These are phyloP conservation scores for Calycina marina DNA, from an alignment of 2,329 filamentous ascomycete species.

Conservation along the genomic window DNA sequence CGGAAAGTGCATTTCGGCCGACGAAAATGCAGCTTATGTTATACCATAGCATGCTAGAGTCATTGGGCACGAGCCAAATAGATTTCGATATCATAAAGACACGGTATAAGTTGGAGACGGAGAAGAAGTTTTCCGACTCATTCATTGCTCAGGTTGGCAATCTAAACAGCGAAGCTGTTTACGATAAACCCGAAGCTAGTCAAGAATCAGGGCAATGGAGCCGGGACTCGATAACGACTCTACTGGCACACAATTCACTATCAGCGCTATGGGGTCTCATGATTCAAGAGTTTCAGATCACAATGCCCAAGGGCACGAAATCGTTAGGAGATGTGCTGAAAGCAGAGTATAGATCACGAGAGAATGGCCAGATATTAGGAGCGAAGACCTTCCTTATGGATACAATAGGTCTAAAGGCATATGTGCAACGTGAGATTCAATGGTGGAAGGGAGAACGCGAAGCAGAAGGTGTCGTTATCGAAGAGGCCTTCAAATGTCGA, in stretches of 20 bases:
- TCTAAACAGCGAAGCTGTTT: slow-evolving; percentile 51
- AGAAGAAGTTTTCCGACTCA: slow-evolving; percentile 56
- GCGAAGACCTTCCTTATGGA: slow-evolving; percentile 53
- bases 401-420: slow-evolving; percentile 42
- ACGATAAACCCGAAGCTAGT: slow-evolving; percentile 27
- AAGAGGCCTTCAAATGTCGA: slow-evolving; percentile 80
- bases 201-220: slow-evolving; percentile 18
- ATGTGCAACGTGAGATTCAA: slow-evolving; percentile 55
- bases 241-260: slow-evolving; percentile 44
- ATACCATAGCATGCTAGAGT: slow-evolving; percentile 72
- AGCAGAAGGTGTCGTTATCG: slow-evolving; percentile 61
- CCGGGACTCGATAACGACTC: slow-evolving; percentile 24
- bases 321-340: slow-evolving; percentile 42
- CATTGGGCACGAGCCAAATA: slow-evolving; percentile 56
- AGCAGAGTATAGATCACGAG: slow-evolving; percentile 36
- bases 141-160: slow-evolving; percentile 64
- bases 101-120: slow-evolving; percentile 54
- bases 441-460: slow-evolving; percentile 76
- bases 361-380: slow-evolving; percentile 37
- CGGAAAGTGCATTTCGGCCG: slow-evolving; percentile 49
- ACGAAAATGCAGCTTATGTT: slow-evolving; percentile 79
- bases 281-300: slow-evolving; percentile 39
- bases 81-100: slow-evolving; percentile 54
- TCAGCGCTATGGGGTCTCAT: slow-evolving; percentile 45
- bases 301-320: slow-evolving; percentile 32